Evolutionary conservation across 371 early-diverging fungal genomes (phyloP), one percentile per base, ranked within the genome.

Genomic region (Batkoa obscura): DNA sequence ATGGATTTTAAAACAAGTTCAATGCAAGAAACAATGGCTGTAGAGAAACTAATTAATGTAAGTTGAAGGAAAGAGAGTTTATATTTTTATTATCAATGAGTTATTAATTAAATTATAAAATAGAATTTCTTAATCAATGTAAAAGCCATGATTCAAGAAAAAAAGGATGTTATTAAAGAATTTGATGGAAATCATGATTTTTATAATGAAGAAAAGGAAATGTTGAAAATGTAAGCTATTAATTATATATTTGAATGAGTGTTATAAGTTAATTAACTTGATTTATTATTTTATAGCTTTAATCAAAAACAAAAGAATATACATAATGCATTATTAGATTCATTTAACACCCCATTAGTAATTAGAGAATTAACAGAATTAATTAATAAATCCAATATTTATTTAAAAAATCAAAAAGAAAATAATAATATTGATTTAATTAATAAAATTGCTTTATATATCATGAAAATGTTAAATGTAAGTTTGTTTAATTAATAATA

Each of bases 291-390:
- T 30, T 39, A 31, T 6, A 31, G 33, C 3, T 38, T 59, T 13
- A 66, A 63, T 3, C 68, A 70, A 15, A 72, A 75, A 42, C 82
- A 88, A 66, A 67, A 60, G 45, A 71, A 66, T 43, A 80, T 94
- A 30, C 92, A 96, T 64, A 76, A 67, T 3, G 88, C 97, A 13
- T 79, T 98, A 50, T 84, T 86, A 70, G 95, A 99, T 64, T 89
- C 88, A 36, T 85, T 99, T 68, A 84, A 98, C 65, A 98, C 96
- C 12, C 83, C 92, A 3, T 56, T 60, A 4, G 95, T 82, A 4
- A 78, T 99, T 72, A 67, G 71, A 30, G 84, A 80, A 57, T 68
- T 99, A 31, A 72, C 84, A 61, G 84, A 83, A 8, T 68, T 96
- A 35, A 79, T 98, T 57, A 72, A 74, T 38, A 68, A 74, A 37